Evolutionary conservation across 2,329 filamentous ascomycete species (phyloP).

Genomic region (Cladophialophora bantiana): DNA sequence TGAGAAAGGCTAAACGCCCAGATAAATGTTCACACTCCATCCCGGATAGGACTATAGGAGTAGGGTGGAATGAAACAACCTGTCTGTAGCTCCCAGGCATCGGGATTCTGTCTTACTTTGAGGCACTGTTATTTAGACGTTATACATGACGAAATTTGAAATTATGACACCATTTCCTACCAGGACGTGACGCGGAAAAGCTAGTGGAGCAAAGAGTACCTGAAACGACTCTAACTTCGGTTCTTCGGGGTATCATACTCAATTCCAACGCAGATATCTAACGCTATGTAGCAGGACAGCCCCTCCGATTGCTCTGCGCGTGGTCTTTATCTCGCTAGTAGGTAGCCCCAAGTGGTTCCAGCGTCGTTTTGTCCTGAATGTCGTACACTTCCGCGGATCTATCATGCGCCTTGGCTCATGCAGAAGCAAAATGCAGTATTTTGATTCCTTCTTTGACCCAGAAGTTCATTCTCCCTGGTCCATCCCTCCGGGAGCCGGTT

Average conservation of each 20-base stretch:
- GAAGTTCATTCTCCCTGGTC: slow-evolving; percentile 28
- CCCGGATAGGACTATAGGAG: not conserved
- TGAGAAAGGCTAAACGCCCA: not conserved
- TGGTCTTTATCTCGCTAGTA: not conserved
- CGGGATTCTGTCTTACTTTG: no score
- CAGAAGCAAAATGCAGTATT: slow-evolving; percentile 3
- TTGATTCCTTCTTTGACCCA: not conserved
- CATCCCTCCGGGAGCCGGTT: slow-evolving; percentile 48
- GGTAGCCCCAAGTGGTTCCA: not conserved
- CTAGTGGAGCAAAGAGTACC: not conserved
- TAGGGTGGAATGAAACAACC: not conserved
- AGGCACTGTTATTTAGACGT: no score
- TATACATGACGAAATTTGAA: not conserved
- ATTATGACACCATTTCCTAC: not conserved
- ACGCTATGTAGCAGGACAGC: slow-evolving; percentile 6
- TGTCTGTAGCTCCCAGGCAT: not conserved
- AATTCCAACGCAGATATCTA: not conserved
- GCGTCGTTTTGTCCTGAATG: not conserved
- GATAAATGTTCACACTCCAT: not conserved
- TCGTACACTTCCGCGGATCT: not conserved
- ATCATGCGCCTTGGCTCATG: slow-evolving; percentile 24
- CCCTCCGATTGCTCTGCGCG: not conserved
- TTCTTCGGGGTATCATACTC: not conserved
- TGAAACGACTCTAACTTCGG: not conserved
- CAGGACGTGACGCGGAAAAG: not conserved